Base-by-base conservation (phyloP, 116 monocot species). In the Phalaenopsis hybrid region DNA sequence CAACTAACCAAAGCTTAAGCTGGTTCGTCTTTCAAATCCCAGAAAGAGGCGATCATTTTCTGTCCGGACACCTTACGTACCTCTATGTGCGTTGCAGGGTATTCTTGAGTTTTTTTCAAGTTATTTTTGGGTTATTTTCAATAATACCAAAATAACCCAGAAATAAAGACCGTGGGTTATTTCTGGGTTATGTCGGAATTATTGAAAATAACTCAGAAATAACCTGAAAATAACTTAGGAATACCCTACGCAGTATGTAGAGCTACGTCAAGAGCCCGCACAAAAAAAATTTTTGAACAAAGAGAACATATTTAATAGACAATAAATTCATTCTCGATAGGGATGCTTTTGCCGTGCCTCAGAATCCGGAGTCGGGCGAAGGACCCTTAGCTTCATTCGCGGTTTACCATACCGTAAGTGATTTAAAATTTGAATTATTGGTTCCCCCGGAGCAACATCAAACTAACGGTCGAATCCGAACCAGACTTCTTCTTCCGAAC, bases 321-420 rank as follows among this genome's bases (percentile, higher is more conserved):
- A 59, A 97, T 80, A 88, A 97, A 82, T 55, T 93, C 97, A 23
- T 84, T 89, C 83, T 94, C 93, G 85, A 94, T 97, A 49, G 97
- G 97, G 79, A 97, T 80, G 84, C 97, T 97, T 83, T 82, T 92
- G 48, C 97, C 97, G 55, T 97, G 97, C 84, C 94, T 89, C 75
- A 94, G 83, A 58, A 94, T 80, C 97, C 97, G 93, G 55, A 31
- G 31, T 31, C 31, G 31, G 31, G 31, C 31, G 31, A 31, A 31
- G 31, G 31, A 31, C 31, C 31, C 31, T 31, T 31, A 31, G 31
- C 31, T 49, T 52, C 12, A 63, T 63, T 63, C 4, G 59, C 17
- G 18, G 63, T 63, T 8, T 63, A 63, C n/a, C 5, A 23, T 63
- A 63, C 18, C 18, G n/a, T 15, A 63, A n/a, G 18, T 7, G 11